Evolutionary conservation across 1,284 basidiomycete species (phyloP), one percentile per base, ranked within the genome.

Genomic region (Cryptococcus hybrid): DNA sequence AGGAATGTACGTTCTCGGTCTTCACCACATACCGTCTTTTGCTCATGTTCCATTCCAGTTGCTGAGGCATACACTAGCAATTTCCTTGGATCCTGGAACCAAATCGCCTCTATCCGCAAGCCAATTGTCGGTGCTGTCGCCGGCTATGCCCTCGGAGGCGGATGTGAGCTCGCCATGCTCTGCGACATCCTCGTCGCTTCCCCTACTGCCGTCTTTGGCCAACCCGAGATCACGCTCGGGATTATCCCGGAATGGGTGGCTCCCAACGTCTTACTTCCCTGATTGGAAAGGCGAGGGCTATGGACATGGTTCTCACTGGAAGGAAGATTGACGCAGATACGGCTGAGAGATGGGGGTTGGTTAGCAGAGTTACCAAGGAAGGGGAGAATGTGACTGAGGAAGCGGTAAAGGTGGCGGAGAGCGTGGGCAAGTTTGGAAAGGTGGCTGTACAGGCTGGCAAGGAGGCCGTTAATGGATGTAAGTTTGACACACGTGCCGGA

Each of bases 161-260:
- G 95, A 52, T 95, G 93, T 70, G 95, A 99, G 76, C 85, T 99
- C 51, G 94, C 95, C 9, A 86, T 98, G 74, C 91, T 94, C 77
- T 81, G 91, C 77, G 96, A 99, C 80, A 94, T 99, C 77, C 88
- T 98, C 71, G 85, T 98, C 60, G 92, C 90, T n/a, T 89, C 93
- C 5, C 89, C 92, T 5, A 91, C 85, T 18, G 95, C 96, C 39
- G 87, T 86, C 65, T 97, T 99, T 69, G 93, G 92, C 40, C 96
- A 98, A 76, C 95, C 96, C 38, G 96, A 99, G 76, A 95, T 99
- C 79, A 95, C 92, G 75, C 84, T 99, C 50, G 95, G 96, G 61
- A 89, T 95, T 62, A 98, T 98, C 71, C 95, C 96, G 78, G 78
- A 15, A 76, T 74, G 34, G 81, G 81, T 47, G 81, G 81, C 18